These are phyloP conservation scores for Hirsutella thompsonii DNA, from an alignment of 2,329 filamentous ascomycete genomes.

Conservation along the genomic window DNA sequence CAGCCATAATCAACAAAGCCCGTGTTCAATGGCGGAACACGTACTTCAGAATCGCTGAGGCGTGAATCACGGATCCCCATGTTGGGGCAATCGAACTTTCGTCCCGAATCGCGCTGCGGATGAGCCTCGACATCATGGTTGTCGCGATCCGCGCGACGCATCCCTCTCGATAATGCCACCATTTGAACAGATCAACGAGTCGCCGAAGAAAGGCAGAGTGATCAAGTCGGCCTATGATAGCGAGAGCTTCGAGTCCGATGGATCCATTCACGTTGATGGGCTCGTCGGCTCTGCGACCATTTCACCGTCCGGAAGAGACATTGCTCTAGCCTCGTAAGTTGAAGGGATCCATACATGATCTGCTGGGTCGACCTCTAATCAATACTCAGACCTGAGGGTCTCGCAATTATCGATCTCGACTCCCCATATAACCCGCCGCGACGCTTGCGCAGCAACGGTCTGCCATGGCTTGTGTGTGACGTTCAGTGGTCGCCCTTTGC, in stretches of 20 bases:
- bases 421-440: conserved; percentile 78
- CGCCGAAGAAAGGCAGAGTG: conserved; percentile 41
- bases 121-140: neutral
- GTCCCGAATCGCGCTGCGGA: neutral
- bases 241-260: conserved; percentile 75
- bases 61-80: neutral
- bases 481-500: conserved; percentile 96
- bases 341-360: neutral
- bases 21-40: neutral
- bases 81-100: neutral
- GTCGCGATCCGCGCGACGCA: neutral
- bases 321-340: conserved; percentile 68
- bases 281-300: conserved; percentile 83
- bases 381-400: conserved; percentile 55
- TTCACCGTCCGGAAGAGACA: conserved; percentile 79
- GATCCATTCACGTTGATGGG: conserved; percentile 71
- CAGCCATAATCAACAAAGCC: no score
- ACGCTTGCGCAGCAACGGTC: conserved; percentile 66
- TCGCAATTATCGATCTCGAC: conserved; percentile 87
- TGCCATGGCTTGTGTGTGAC: conserved; percentile 90
- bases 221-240: conserved; percentile 68
- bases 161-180: conserved; percentile 28
- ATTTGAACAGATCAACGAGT: conserved; percentile 30
- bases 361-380: neutral
- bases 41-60: neutral